Percentiles rank a stretch among this genome's conserved stretches.
Conservation (phyloP, 2,329 filamentous ascomycete genomes). For the Beauveria medogensis region DNA sequence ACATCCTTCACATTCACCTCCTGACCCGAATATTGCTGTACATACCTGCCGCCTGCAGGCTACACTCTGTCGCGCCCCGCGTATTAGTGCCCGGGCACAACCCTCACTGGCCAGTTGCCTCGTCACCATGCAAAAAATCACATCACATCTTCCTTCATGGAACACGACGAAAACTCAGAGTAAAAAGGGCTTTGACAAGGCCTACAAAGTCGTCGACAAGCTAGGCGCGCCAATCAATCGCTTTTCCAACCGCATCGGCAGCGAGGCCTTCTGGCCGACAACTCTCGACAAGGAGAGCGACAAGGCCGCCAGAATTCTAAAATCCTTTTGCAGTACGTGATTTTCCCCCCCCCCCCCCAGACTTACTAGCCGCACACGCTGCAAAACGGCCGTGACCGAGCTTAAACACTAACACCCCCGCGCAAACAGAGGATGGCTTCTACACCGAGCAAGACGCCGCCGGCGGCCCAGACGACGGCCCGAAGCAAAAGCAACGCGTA, state of each 20-base stretch:
- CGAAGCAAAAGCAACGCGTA: conserved; percentile 35
- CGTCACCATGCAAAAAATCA: conserved; percentile 27
- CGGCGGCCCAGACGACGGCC: conserved; percentile 18
- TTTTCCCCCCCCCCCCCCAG: no score
- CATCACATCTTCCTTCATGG: conserved; percentile 36
- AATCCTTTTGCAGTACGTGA: conserved; percentile 72
- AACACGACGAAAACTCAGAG: conserved; percentile 43
- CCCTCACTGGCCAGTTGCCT: background rate
- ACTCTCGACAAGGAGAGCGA: conserved; percentile 83
- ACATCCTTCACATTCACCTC: background rate
- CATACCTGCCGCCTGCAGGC: background rate
- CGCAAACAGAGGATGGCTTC: conserved; percentile 40
- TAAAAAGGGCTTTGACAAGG: conserved; percentile 67
- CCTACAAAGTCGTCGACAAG: conserved; percentile 46
- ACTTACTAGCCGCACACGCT: no score
- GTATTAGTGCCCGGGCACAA: no score
- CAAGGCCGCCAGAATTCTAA: conserved; percentile 78
- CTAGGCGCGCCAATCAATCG: conserved; percentile 69
- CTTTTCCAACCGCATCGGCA: conserved; percentile 73
- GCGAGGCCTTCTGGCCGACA: conserved; percentile 78
- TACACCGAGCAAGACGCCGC: conserved; percentile 32
- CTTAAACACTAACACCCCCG: background rate
- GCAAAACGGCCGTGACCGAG: no score
- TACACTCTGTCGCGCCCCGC: background rate
- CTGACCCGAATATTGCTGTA: no score